A percentile compares a stretch with the other conserved stretches of the same genome.
These are phyloP conservation scores for Globisporangium okanoganense DNA, from an alignment of 352 stramenopile genomes.

Conservation along the genomic window DNA sequence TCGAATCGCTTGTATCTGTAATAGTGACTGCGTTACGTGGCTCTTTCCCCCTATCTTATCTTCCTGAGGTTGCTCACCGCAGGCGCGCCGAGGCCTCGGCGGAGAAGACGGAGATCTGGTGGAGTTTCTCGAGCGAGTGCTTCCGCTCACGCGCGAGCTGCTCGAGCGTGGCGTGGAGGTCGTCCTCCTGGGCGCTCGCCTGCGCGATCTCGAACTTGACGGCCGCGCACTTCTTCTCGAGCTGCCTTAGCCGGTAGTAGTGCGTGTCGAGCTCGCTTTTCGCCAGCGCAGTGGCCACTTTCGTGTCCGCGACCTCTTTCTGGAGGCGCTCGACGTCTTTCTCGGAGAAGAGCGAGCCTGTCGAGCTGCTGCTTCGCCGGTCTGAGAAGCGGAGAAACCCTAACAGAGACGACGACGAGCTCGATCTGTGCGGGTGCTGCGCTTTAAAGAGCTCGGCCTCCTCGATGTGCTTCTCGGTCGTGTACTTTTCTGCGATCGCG, in stretches of 20 bases:
- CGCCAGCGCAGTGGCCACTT: constrained; percentile 48
- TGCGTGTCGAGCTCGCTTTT: constrained; percentile 60
- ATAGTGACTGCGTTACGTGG: background rate
- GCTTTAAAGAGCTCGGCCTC: constrained; percentile 56
- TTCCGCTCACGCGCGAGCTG: constrained; percentile 42
- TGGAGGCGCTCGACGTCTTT: constrained; percentile 64
- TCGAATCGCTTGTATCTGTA: background rate
- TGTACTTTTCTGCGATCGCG: constrained; percentile 69
- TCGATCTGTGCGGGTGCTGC: constrained; percentile 21
- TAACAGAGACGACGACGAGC: constrained; percentile 22
- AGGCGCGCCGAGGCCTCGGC: constrained; percentile 13
- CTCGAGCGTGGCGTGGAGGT: constrained; percentile 48
- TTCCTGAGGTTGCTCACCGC: background rate
- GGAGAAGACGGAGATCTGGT: constrained; percentile 59
- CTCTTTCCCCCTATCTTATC: background rate
- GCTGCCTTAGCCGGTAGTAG: constrained; percentile 50
- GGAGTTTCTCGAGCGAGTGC: constrained; percentile 45
- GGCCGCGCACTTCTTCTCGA: constrained; percentile 52
- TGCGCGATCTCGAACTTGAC: constrained; percentile 68
- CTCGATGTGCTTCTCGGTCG: constrained; percentile 58
- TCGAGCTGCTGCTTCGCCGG: constrained; percentile 14
- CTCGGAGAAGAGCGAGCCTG: constrained; percentile 21
- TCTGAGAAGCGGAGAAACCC: constrained; percentile 17
- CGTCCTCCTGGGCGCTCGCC: constrained; percentile 56
- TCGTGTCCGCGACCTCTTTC: constrained; percentile 62